Percentiles rank a stretch among this genome's conserved stretches.
Evolutionary conservation across 2,329 filamentous ascomycete genomes (phyloP).

Genomic region (Fusarium illudens): DNA sequence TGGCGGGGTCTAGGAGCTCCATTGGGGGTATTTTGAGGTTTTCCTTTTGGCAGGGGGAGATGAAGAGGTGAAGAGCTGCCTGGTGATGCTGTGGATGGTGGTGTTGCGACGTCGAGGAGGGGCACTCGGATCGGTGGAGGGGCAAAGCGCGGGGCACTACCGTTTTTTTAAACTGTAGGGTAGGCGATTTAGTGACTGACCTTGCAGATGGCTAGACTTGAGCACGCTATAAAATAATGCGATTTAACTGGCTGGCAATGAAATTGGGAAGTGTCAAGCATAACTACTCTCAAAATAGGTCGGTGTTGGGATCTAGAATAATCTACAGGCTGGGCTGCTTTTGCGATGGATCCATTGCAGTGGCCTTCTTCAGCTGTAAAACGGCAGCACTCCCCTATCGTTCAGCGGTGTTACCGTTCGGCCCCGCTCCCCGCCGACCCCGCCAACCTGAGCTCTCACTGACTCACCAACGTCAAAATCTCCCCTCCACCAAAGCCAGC

Average conservation of each 20-base stretch:
- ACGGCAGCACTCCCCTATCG: not conserved
- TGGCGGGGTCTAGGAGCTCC: constrained; percentile 75
- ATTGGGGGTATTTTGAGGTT: constrained; percentile 49
- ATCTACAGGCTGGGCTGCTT: not conserved
- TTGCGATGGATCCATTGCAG: not conserved
- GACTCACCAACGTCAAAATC: constrained; percentile 39
- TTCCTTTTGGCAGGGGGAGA: not conserved
- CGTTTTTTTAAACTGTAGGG: constrained; percentile 23
- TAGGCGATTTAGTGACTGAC: constrained; percentile 2
- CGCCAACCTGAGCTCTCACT: constrained; percentile 22
- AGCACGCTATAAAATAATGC: constrained; percentile 23
- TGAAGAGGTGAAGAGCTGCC: not conserved
- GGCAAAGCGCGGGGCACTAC: constrained; percentile 31
- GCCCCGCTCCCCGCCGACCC: constrained; percentile 38
- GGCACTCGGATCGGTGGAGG: constrained; percentile 26
- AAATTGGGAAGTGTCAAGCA: not conserved
- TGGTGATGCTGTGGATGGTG: not conserved
- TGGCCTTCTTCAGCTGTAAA: not conserved
- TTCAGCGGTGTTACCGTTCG: not conserved
- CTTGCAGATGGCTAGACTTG: not conserved
- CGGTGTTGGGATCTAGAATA: no score
- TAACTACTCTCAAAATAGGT: not conserved
- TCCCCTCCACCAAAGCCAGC: constrained; percentile 31
- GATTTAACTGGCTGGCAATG: constrained; percentile 19
- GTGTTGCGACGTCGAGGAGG: constrained; percentile 3